Conservation (phyloP, 1,284 basidiomycete species). For the Flammula alnicola region DNA sequence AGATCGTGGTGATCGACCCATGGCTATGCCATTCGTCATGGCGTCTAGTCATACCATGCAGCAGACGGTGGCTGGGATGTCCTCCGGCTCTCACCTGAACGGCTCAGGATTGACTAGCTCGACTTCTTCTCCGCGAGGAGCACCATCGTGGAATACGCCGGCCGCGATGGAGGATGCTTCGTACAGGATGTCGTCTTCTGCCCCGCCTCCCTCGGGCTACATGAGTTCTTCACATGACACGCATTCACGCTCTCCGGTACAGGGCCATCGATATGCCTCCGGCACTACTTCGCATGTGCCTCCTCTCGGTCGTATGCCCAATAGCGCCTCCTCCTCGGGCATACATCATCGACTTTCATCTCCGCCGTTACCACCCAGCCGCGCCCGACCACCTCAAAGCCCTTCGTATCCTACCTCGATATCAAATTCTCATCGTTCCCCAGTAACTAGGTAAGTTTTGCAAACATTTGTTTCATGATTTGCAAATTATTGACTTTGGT, state of each 20-base stretch:
- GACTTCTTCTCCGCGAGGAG: slow-evolving; percentile 32
- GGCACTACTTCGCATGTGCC: slow-evolving; percentile 16
- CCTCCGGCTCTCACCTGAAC: slow-evolving; percentile 30
- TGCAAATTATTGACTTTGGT: slow-evolving; percentile 8
- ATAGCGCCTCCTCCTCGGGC: slow-evolving; percentile 19
- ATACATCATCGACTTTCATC: slow-evolving; percentile 27
- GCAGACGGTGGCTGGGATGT: slow-evolving; percentile 18
- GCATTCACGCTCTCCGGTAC: slow-evolving; percentile 35
- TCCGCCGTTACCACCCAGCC: slow-evolving; percentile 23
- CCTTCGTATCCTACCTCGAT: slow-evolving; percentile 24
- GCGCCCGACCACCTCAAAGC: slow-evolving; percentile 26
- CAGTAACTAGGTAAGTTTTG: slow-evolving; percentile 24
- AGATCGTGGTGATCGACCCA: slow-evolving; percentile 43
- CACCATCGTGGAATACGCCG: slow-evolving; percentile 33
- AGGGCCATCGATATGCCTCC: slow-evolving; percentile 32
- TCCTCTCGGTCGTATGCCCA: slow-evolving; percentile 17
- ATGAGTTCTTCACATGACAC: slow-evolving; percentile 26
- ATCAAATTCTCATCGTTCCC: slow-evolving; percentile 24
- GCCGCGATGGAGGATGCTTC: slow-evolving; percentile 32
- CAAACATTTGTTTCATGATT: not conserved
- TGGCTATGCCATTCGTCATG: slow-evolving; percentile 55
- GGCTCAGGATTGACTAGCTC: slow-evolving; percentile 21
- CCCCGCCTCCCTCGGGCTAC: slow-evolving; percentile 30
- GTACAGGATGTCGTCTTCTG: slow-evolving; percentile 35
- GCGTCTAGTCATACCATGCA: slow-evolving; percentile 47